Base-by-base conservation (phyloP, 1,284 basidiomycete species). In the Sphagnurus paluster region DNA sequence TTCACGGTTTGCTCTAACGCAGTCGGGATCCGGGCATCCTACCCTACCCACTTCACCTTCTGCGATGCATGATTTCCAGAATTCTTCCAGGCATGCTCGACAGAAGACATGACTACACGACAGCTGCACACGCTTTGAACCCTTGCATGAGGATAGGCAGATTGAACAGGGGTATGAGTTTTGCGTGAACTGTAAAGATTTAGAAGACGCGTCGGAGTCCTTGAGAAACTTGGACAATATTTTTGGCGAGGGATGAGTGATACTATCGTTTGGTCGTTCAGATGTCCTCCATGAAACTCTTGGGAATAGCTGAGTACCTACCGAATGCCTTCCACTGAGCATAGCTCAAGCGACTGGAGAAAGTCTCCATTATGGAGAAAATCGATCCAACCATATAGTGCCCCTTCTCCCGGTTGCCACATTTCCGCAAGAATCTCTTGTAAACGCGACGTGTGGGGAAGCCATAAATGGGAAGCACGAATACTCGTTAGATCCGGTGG, bases 21-120 rank as follows among this genome's bases (percentile, higher is more conserved):
- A 75, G 54, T 79, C 66, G 5, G 79, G 77, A 54, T 87, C 82
- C 1, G 90, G 85, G 60, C 89, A 93, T 0, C 80, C 77, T 1
- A 92, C 87, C 19, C 74, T 71, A 16, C 69, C 72, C 4, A 90
- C 72, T 49, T 85, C 80, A 10, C 89, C 89, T 62, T 92, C 89
- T 40, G 67, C 68, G 44, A 92, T 85, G 57, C 81, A 84, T 35
- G 89, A 62, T 43, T 74, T 72, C 86, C 88, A 92, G 60, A 84
- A 90, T 53, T 86, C 82, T 43, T 72, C 70, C 29, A 92, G 63
- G 60, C 89, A 92, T 7, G 72, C 60, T 19, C 78, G 75, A 61
- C 89, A 92, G 61, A 90, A 90, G 13, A 88, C 75, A 62, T 91
- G 88, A 1, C 63, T 61, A 59, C 90, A 92, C 2, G 70, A 60